Base-by-base conservation (phyloP, 164 flowering plant species). In the Annona cherimola region DNA sequence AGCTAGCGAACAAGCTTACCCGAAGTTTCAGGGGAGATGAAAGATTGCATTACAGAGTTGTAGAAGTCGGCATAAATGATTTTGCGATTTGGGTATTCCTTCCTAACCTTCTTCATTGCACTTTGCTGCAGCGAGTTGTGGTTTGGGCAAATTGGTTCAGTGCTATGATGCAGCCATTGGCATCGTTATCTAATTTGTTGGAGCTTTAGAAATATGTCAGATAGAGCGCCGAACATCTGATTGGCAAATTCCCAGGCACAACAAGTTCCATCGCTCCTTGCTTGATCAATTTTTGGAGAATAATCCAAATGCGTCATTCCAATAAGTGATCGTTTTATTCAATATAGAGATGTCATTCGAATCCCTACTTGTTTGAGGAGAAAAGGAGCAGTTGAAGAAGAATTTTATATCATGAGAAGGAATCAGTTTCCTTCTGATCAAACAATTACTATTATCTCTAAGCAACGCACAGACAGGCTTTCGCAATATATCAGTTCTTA, bases 21-120 rank as follows among this genome's bases (percentile, higher is more conserved):
- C 42, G 67, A 79, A 69, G 59, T 3, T 2, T 12, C 0, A 2
- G 86, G 86, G 41, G 69, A 65, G 2, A 1, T 26, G 45, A 62
- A 77, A 1, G 82, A 43, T 2, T 40, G 68, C 85, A 84, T 75
- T 5, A 81, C 77, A 16, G 82, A 80, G 72, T 78, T 76, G 77
- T 86, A 84, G 67, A 82, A 81, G 67, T 86, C 89, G 3, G 83
- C 87, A 63, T 80, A 86, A 69, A 84, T 80, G 61, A 86, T 82
- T 63, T 19, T 74, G 19, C 63, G 69, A 42, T 81, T 75, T 44
- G 85, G 87, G 63, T 82, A 63, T 2, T 69, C 63, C 39, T 59
- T 5, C 68, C 72, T 60, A 5, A 84, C 50, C 7, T 68, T 44
- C 19, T 75, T 39, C 45, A 86, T 40, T 46, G 77, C 82, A 43